Conservation (phyloP, 106 monocot species). For the Allium sativum region DNA sequence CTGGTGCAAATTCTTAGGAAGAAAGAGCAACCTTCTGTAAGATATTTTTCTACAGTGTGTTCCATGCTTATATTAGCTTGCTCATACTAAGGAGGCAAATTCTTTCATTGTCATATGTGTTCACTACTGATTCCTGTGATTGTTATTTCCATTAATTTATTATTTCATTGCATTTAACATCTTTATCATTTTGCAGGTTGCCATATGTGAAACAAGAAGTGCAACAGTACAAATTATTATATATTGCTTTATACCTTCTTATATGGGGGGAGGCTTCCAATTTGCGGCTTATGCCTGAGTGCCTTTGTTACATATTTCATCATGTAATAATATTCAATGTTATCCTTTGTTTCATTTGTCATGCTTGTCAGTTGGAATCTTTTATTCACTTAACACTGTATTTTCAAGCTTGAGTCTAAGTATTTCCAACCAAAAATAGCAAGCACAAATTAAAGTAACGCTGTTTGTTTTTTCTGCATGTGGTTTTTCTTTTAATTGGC, state of each 20-base stretch:
- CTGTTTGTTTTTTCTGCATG: background rate
- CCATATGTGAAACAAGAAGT: constrained; percentile 69
- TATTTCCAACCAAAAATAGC: background rate
- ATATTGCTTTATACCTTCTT: constrained; percentile 75
- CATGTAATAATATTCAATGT: constrained; percentile 42
- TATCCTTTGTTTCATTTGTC: constrained; percentile 1
- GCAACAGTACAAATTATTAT: constrained; percentile 67
- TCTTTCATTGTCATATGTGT: too few relatives aligned
- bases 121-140: too few relatives aligned
- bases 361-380: background rate
- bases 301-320: constrained; percentile 80
- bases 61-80: constrained; percentile 3
- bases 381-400: background rate
- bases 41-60: background rate
- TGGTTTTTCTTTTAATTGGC: background rate
- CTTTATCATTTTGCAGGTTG: constrained; percentile 25
- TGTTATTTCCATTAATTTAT: too few relatives aligned
- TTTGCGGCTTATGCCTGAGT: constrained; percentile 77
- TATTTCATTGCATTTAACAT: too few relatives aligned
- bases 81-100: too few relatives aligned
- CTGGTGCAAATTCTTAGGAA: constrained; percentile 71
- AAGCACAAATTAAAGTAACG: background rate
- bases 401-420: too few relatives aligned
- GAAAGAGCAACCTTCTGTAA: constrained; percentile 59
- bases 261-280: constrained; percentile 91